Evolutionary conservation across 257 asterid genomes (phyloP), one percentile per base, ranked within the genome.

Genomic region (Fraxinus quadrangulata): DNA sequence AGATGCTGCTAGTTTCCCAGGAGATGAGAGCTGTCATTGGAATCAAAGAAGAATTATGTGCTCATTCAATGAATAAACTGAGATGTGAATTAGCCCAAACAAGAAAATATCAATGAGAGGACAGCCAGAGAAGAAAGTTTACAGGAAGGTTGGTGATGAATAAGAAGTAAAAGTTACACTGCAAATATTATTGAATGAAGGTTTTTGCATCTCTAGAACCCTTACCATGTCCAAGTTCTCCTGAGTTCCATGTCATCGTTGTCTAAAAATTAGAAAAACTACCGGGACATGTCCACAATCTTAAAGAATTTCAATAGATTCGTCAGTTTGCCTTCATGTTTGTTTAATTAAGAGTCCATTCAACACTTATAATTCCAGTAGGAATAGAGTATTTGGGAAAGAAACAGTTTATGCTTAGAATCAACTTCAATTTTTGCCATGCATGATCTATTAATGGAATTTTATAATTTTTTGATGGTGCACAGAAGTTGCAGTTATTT

Each of bases 11-110:
- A 89, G 76, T 70, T 78, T 74, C 24, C 80, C 88, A 77, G 81
- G 86, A 36, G 89, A 74, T 68, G 92, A 80, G 49, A 82, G 67
- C 97, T 91, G 89, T 65, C 73, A 78, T 30, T 40, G 77, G 40
- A 66, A 76, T 56, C 31, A 28, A 78, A 71, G 49, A 79, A 63
- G 51, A 65, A 61, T 39, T 33, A 12, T 9, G 6, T 1, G 37
- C 76, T 47, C 49, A 75, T 23, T 10, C n/a, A 49, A 13, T 14
- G 70, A 59, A 80, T 30, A 34, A 79, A 30, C 61, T 26, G 34
- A 36, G 26, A 42, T 36, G 24, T 39, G 23, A 28, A n/a, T 16
- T 51, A 5, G 59, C 59, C n/a, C 4, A 49, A 49, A 49, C 59
- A 40, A 9, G 54, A 13, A 45, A 45, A 45, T 2, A 12, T 45